Base-by-base conservation (phyloP, 1,284 basidiomycete species). In the Trichosporon asahii region DNA sequence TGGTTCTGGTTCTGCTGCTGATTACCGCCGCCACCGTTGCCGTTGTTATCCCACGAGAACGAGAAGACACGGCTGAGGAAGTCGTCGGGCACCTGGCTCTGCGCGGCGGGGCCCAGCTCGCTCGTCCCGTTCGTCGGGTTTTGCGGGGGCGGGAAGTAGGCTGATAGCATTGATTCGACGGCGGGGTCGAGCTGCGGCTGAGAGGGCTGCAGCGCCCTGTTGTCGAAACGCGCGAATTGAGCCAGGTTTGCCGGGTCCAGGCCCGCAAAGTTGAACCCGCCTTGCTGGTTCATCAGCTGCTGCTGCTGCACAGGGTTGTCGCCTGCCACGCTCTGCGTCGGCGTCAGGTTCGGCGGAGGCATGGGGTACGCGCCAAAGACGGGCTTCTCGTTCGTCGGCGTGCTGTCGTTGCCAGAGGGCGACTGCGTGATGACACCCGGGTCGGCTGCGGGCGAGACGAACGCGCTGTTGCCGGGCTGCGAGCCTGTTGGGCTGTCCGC, bases 301-400 rank as follows among this genome's bases (percentile, higher is more conserved):
- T 61, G 57, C 57, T 61, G 57, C 57, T 61, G 57, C 29, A 9
- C 12, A 2, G 57, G 15, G 27, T 61, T 61, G 57, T 61, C 57
- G 29, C 57, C 57, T 15, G 57, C 46, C 27, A 53, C n/a, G 46
- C 49, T 65, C 64, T 49, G 64, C 25, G 64, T 65, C 23, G 64
- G 64, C 27, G 35, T 65, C 27, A 46, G 25, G 40, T 46, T 44
- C 5, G 68, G 67, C 64, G 75, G 72, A 0, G 78, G 80, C 77
- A 80, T 78, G 1, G 79, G 81, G 71, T 82, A 82, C 5, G 81
- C 81, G 66, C 80, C 81, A 70, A 82, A 82, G 0, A 82, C 79
- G 0, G 79, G 77, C 31, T 76, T 69, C 66, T 81, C 80, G 3
- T 75, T 70, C 3, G 77, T 73, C n/a, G 77, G 75, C 29, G 76